These are phyloP conservation scores for Ascochyta lentis DNA, from an alignment of 2,329 filamentous ascomycete species.

Conservation along the genomic window DNA sequence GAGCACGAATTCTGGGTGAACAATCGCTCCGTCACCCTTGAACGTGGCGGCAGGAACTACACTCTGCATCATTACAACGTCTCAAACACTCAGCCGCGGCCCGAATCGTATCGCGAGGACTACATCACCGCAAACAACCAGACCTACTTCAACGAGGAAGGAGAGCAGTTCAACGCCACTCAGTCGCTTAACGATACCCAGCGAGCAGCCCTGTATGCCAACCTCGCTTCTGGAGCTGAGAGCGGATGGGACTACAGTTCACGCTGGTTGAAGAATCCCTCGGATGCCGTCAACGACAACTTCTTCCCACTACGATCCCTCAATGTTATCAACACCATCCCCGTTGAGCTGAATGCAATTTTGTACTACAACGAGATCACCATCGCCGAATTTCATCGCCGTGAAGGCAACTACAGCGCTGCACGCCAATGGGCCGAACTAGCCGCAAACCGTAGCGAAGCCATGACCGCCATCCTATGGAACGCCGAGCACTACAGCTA, in stretches of 20 bases:
- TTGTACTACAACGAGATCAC: constrained; percentile 69
- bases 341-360: constrained; percentile 73
- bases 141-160: constrained; percentile 66
- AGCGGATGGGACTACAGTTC: constrained; percentile 69
- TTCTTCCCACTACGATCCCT: constrained; percentile 71
- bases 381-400: constrained; percentile 63
- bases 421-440: constrained; percentile 58
- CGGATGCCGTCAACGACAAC: constrained; percentile 64
- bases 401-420: constrained; percentile 58
- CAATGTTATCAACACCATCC: constrained; percentile 64
- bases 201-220: constrained; percentile 62
- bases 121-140: constrained; percentile 69
- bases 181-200: constrained; percentile 60
- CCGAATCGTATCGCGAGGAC: constrained; percentile 72
- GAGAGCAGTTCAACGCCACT: constrained; percentile 64
- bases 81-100: constrained; percentile 69
- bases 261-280: constrained; percentile 65
- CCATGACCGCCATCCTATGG: constrained; percentile 70
- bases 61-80: constrained; percentile 67
- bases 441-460: constrained; percentile 63
- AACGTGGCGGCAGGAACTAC: constrained; percentile 57
- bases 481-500: constrained; percentile 68
- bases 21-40: constrained; percentile 66
- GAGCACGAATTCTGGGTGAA: constrained; percentile 69
- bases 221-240: constrained; percentile 70